A percentile compares a stretch with the other conserved stretches of the same genome.
phyloP scores from a whole-genome alignment of 176 grass and related monocot genomes.

The Melocanna baccifera region DNA sequence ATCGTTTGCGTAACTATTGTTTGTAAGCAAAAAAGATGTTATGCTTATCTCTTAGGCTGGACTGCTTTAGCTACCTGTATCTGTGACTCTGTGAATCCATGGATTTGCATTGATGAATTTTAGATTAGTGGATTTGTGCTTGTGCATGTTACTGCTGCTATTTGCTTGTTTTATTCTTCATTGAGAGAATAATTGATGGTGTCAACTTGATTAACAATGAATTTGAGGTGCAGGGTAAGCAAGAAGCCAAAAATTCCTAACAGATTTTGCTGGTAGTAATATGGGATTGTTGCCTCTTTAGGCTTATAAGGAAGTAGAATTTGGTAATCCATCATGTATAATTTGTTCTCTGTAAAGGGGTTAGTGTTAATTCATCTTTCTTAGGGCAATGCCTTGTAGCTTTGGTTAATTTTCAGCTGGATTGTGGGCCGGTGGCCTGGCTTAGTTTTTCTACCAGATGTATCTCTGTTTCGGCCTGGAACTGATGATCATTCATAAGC shows the following conservation, averaged over 20 bases:
- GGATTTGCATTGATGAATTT: conserved; percentile 6
- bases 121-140: conserved; percentile 34
- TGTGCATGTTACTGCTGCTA: not conserved
- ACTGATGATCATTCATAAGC: too few species aligned
- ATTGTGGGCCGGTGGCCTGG: too few species aligned
- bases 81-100: conserved; percentile 17
- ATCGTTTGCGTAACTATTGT: not conserved
- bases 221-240: not conserved
- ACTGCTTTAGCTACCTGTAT: conserved; percentile 25
- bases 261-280: too few species aligned
- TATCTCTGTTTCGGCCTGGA: too few species aligned
- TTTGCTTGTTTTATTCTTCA: not conserved
- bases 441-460: too few species aligned
- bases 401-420: too few species aligned
- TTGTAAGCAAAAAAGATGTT: conserved; percentile 5
- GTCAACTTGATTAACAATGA: not conserved
- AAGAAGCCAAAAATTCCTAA: not conserved
- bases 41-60: conserved; percentile 4
- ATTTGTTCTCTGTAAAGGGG: too few species aligned
- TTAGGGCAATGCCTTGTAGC: too few species aligned
- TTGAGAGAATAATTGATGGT: not conserved
- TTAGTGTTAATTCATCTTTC: too few species aligned
- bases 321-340: too few species aligned
- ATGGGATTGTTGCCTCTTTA: not conserved
- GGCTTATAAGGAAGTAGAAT: too few species aligned